These are phyloP conservation scores for Cicer arietinum DNA, from an alignment of 306 rosid species.

Conservation along the genomic window DNA sequence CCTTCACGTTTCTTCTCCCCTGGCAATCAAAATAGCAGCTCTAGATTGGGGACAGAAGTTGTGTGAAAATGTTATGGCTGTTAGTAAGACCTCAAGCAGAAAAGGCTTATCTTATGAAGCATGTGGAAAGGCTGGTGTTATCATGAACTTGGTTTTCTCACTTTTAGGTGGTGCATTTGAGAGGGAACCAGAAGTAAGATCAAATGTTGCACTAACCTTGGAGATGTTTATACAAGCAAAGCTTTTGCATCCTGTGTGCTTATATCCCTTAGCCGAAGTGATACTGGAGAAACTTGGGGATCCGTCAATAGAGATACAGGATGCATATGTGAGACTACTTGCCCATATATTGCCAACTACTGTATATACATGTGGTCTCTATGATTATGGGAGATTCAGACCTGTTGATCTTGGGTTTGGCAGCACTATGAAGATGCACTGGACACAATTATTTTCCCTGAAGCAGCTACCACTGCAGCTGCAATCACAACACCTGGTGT, in stretches of 20 bases:
- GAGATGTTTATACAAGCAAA: conserved; percentile 84
- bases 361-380: conserved; percentile 77
- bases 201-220: conserved; percentile 71
- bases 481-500: conserved; percentile 86
- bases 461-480: conserved; percentile 85
- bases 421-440: conserved; percentile 70
- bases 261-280: conserved; percentile 75
- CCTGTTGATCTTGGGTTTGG: conserved; percentile 54
- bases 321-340: conserved; percentile 69
- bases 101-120: conserved; percentile 55
- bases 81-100: conserved; percentile 49
- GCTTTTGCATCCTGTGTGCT: conserved; percentile 74
- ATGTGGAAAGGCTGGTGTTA: conserved; percentile 54
- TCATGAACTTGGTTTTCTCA: conserved; percentile 68
- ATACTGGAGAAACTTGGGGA: conserved; percentile 90
- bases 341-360: conserved; percentile 77
- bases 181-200: conserved; percentile 86
- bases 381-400: conserved; percentile 65
- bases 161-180: conserved; percentile 75
- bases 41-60: conserved; percentile 75
- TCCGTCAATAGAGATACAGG: conserved; percentile 72
- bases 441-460: conserved; percentile 89
- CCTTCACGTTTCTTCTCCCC: conserved; percentile 75
- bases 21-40: conserved; percentile 71
- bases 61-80: conserved; percentile 71